Evolutionary conservation across 2,329 filamentous ascomycete species (phyloP).

Genomic region (Neofusicoccum cordaticola): DNA sequence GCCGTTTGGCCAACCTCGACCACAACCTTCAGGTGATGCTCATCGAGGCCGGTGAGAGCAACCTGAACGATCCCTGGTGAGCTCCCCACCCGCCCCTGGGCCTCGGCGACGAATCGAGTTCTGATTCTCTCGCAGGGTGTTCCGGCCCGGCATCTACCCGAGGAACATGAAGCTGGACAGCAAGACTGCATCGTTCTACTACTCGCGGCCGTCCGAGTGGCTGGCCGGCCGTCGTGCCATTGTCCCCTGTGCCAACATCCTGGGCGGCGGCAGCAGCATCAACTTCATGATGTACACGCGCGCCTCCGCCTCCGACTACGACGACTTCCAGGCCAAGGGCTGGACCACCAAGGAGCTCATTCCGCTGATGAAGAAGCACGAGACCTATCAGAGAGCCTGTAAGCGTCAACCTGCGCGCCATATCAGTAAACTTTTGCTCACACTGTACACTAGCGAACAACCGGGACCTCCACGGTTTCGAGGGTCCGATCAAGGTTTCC

Average conservation of each 20-base stretch:
- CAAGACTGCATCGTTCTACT: slow-evolving; percentile 78
- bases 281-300: slow-evolving; percentile 81
- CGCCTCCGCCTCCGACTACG: slow-evolving; percentile 69
- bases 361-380: slow-evolving; percentile 76
- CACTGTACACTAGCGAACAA: slow-evolving; percentile 42
- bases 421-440: slow-evolving; percentile 2
- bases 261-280: slow-evolving; percentile 71
- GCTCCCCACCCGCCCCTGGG: background rate
- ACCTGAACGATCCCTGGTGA: slow-evolving; percentile 70
- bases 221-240: slow-evolving; percentile 68
- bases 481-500: slow-evolving; percentile 78
- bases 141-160: slow-evolving; percentile 73
- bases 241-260: slow-evolving; percentile 70
- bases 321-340: slow-evolving; percentile 77
- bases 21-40: slow-evolving; percentile 69
- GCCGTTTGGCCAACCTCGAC: slow-evolving; percentile 69
- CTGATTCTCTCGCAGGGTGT: slow-evolving; percentile 53
- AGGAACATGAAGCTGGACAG: slow-evolving; percentile 76
- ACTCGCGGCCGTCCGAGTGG: slow-evolving; percentile 71
- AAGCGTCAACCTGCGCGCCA: slow-evolving; percentile 31
- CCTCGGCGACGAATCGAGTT: background rate
- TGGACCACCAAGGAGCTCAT: slow-evolving; percentile 74
- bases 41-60: slow-evolving; percentile 70
- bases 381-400: slow-evolving; percentile 67
- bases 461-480: slow-evolving; percentile 69